These are phyloP conservation scores for Termitomyces bulborhizus DNA, from an alignment of 768 basidiomycete genomes.

Conservation along the genomic window DNA sequence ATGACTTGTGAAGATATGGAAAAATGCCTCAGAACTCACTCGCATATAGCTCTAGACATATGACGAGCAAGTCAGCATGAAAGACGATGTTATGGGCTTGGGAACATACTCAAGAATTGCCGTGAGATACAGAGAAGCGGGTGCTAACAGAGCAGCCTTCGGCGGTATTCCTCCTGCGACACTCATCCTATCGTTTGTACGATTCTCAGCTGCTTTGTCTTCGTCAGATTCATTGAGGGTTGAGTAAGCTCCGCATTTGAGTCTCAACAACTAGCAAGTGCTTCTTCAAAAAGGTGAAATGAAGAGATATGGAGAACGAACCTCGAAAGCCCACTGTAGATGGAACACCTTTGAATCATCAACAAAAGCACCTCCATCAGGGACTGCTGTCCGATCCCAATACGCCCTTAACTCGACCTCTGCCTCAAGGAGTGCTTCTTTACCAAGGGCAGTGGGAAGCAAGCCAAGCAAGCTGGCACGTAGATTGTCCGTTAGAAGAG, in stretches of 20 bases:
- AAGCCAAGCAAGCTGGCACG: constrained; percentile 66
- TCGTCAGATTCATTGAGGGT: constrained; percentile 79
- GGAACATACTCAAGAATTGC: constrained; percentile 85
- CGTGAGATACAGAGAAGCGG: constrained; percentile 85
- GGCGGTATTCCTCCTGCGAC: constrained; percentile 45
- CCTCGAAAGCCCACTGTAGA: constrained; percentile 73
- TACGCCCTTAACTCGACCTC: constrained; percentile 90
- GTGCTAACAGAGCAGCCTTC: constrained; percentile 55
- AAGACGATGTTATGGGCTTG: constrained; percentile 14
- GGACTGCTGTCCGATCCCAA: constrained; percentile 63
- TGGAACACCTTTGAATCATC: constrained; percentile 57
- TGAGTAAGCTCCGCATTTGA: constrained; percentile 88
- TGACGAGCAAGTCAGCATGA: constrained; percentile 20
- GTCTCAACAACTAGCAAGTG: constrained; percentile 41
- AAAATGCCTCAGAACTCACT: constrained; percentile 44
- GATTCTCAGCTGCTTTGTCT: constrained; percentile 57
- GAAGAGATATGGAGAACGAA: constrained; percentile 24
- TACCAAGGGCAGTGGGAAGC: constrained; percentile 77
- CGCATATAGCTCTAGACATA: constrained; percentile 68
- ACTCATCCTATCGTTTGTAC: constrained; percentile 56
- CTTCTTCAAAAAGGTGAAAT: constrained; percentile 3
- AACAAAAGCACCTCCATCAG: constrained; percentile 27
- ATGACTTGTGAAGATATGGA: constrained; percentile 1
- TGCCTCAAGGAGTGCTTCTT: constrained; percentile 89
- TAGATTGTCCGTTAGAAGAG: constrained; percentile 68